Base-by-base conservation (phyloP, 768 basidiomycete genomes). In the Xerocomellus dryophilus region DNA sequence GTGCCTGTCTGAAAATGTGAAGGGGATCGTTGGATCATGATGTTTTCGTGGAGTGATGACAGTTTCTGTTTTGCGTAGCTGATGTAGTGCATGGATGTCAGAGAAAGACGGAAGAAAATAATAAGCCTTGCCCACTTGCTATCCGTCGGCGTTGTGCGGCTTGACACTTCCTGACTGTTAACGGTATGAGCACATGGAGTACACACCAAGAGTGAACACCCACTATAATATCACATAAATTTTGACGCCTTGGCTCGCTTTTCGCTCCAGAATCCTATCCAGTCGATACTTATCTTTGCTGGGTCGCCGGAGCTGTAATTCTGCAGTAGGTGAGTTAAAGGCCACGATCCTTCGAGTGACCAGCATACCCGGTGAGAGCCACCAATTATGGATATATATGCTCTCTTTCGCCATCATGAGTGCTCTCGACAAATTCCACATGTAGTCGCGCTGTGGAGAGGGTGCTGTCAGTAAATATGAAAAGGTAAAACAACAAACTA, bases 381-480 rank as follows among this genome's bases (percentile, higher is more conserved):
- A 98, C 96, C 96, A 98, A 71, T 96, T 96, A 66, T 98, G 97
- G 35, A 98, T 97, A 66, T 93, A 95, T 51, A 97, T 93, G 42
- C 74, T 79, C 63, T 93, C 87, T 67, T 86, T 87, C 1, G 96
- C 96, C 61, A 97, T 79, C 23, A 90, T 77, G 43, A 99, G 86
- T 0, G 96, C 96, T 38, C 92, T 82, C 21, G 91, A 92, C 21
- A 99, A 74, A 65, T 95, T 96, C 97, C 96, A 99, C 73, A 93
- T 96, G 66, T 99, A 99, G 69, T 99, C 96, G 11, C 96, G 85
- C 90, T 95, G 55, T 15, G 27, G n/a, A 55, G 47, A 48, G 58
- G 14, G 48, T 35, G 36, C 21, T 48, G 50, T 43, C 15, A 49
- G 46, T 53, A 4, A 9, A 53, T 38, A 58, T 23, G 5, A 17